These are phyloP conservation scores for Tylopilus sp. DNA, from an alignment of 768 basidiomycete species.

Conservation along the genomic window DNA sequence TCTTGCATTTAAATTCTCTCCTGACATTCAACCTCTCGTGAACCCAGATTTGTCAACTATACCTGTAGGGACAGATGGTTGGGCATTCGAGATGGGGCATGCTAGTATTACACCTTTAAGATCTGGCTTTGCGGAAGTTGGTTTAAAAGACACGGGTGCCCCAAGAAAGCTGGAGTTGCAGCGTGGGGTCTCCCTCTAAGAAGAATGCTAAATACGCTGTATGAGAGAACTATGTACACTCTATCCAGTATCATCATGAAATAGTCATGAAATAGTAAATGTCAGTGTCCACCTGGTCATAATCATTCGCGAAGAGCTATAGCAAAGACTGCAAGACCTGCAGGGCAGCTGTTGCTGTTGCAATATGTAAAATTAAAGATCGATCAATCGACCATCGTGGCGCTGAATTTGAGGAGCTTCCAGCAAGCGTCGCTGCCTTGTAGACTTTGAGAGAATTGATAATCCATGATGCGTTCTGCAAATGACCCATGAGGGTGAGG, in stretches of 20 bases:
- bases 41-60: slow-evolving; percentile 53
- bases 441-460: slow-evolving; percentile 80
- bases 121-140: slow-evolving; percentile 65
- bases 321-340: slow-evolving; percentile 15
- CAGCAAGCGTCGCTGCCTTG: slow-evolving; percentile 49
- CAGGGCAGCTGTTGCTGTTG: slow-evolving; percentile 1
- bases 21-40: slow-evolving; percentile 67
- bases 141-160: neutral
- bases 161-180: slow-evolving; percentile 30
- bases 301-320: slow-evolving; percentile 7
- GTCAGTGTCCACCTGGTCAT: neutral
- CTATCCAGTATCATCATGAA: slow-evolving; percentile 7
- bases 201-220: neutral
- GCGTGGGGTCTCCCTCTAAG: slow-evolving; percentile 36
- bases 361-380: slow-evolving; percentile 10
- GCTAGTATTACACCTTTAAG: slow-evolving; percentile 77
- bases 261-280: slow-evolving; percentile 11
- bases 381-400: slow-evolving; percentile 2
- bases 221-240: slow-evolving; percentile 1
- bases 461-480: slow-evolving; percentile 75
- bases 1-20: slow-evolving; percentile 74
- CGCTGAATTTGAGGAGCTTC: slow-evolving; percentile 27
- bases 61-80: slow-evolving; percentile 79
- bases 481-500: slow-evolving; percentile 2
- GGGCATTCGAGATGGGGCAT: slow-evolving; percentile 69